Base-by-base conservation (phyloP, 768 basidiomycete species). In the Tremella fuciformis region DNA sequence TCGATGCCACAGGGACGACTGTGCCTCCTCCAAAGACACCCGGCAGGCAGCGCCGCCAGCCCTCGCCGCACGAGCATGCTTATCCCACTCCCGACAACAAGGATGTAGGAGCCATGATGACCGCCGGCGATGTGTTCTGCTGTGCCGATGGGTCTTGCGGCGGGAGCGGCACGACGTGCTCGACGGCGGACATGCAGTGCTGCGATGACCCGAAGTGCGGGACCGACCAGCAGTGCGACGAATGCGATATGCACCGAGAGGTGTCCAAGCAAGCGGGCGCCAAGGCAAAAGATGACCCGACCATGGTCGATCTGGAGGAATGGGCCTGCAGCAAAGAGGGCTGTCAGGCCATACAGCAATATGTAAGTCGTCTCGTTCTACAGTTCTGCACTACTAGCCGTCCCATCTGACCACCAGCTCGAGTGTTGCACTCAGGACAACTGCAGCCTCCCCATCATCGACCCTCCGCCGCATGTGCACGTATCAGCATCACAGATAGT, bases 261-360 rank as follows among this genome's bases (percentile, higher is more conserved):
- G 11, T 4, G 11, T 34, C 29, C 6, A 34, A 34, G 29, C 6
- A 6, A 11, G 6, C 29, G 29, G 11, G 4, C 6, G 29, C 6
- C 29, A 34, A 34, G 29, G 11, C 29, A 4, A 34, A 4, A 4
- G 29, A 34, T 4, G 29, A 34, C 29, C 29, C 29, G 4, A 6
- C 29, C 29, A 57, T 57, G 47, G 55, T 46, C 21, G 67, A 65
- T 41, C 52, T 73, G 42, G 64, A 66, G 39, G 47, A 57, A 34
- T 73, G 71, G 71, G 66, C 69, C n/a, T 67, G 66, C 39, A 53
- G 64, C 13, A 66, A 67, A 62, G 71, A 73, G 55, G 71, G 71
- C 2, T 70, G 66, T 53, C 55, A 67, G 55, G 66, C 69, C 24
- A 66, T 73, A 21, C 66, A 73, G 53, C 68, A 73, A 61, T 66